phyloP scores from a whole-genome alignment of 202 grass and related monocot species.

The Carex sylvatica region DNA sequence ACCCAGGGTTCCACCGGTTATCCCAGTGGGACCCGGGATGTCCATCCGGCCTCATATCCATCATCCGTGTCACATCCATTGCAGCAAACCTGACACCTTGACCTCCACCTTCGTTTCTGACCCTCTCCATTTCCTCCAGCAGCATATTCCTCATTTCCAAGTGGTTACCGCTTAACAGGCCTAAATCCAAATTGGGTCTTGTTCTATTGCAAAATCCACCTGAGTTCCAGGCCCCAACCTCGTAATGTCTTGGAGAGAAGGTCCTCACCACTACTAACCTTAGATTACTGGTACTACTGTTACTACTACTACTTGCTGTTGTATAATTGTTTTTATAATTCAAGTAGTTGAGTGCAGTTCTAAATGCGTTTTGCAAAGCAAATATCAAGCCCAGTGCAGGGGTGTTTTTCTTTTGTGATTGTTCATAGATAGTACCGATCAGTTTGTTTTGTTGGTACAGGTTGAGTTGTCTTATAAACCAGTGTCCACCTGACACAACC shows the following conservation, averaged over 20 bases:
- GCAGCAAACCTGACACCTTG: slow-evolving; percentile 25
- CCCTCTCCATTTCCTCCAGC: slow-evolving; percentile 42
- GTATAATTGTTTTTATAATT: neutral
- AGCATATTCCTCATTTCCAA: slow-evolving; percentile 33
- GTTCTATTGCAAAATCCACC: slow-evolving; percentile 57
- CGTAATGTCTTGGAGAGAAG: slow-evolving; percentile 59
- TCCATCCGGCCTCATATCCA: slow-evolving; percentile 65
- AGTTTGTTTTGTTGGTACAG: slow-evolving; percentile 43
- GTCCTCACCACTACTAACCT: slow-evolving; percentile 47
- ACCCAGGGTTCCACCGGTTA: slow-evolving; percentile 35
- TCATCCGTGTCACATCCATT: slow-evolving; percentile 58
- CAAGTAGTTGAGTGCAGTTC: slow-evolving; percentile 49
- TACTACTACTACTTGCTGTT: too few species aligned
- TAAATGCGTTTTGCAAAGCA: slow-evolving; percentile 41
- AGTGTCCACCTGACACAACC: slow-evolving; percentile 57
- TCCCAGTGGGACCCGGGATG: slow-evolving; percentile 54
- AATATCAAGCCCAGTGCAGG: slow-evolving; percentile 10
- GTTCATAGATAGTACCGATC: slow-evolving; percentile 8
- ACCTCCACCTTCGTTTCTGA: neutral
- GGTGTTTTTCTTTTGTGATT: slow-evolving; percentile 11
- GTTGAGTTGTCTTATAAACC: slow-evolving; percentile 50
- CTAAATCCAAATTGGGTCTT: slow-evolving; percentile 21
- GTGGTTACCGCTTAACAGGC: neutral
- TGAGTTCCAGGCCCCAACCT: slow-evolving; percentile 61
- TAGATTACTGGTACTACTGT: neutral